These are phyloP conservation scores for Saturnispora dispora DNA, from an alignment of 805 yeast species.

Conservation along the genomic window DNA sequence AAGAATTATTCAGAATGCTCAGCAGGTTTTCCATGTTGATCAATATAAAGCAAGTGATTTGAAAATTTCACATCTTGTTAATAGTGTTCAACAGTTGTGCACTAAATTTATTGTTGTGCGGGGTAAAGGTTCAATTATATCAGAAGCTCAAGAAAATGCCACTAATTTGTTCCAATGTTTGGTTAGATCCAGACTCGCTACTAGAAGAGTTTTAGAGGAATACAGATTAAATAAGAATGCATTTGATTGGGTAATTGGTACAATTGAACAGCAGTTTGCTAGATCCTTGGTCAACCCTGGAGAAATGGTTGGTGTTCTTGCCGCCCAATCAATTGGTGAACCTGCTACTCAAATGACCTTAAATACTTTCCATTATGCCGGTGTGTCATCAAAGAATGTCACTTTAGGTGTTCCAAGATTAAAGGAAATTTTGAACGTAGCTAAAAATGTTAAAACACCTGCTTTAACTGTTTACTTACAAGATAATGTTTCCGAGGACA, in stretches of 20 bases:
- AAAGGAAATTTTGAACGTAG: conserved; percentile 96
- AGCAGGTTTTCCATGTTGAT: conserved; percentile 92
- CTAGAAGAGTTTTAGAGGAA: conserved; percentile 88
- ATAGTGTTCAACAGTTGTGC: conserved; percentile 61
- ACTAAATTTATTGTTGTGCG: conserved; percentile 66
- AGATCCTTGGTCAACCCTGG: conserved; percentile 91
- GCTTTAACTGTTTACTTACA: conserved; percentile 89
- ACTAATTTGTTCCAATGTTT: conserved; percentile 83
- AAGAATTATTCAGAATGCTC: conserved; percentile 94
- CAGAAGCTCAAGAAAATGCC: conserved; percentile 90
- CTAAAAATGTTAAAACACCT: conserved; percentile 99
- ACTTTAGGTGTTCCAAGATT: conserved; percentile 97
- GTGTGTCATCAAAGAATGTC: conserved; percentile 98
- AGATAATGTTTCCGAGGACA: conserved; percentile 72
- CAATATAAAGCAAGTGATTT: conserved; percentile 85
- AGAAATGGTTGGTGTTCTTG: conserved; percentile 97
- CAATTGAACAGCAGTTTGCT: conserved; percentile 87
- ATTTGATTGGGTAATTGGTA: conserved; percentile 94
- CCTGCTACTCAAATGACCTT: conserved; percentile 98
- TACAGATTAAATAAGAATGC: conserved; percentile 76
- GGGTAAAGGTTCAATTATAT: conserved; percentile 62
- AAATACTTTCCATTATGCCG: conserved; percentile 93
- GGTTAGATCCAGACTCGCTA: conserved; percentile 83
- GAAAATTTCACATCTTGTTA: conserved; percentile 71
- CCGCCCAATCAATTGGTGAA: conserved; percentile 97